Evolutionary conservation across 108 stramenopile genomes (phyloP).

Genomic region (Schizochytrium sp.): DNA sequence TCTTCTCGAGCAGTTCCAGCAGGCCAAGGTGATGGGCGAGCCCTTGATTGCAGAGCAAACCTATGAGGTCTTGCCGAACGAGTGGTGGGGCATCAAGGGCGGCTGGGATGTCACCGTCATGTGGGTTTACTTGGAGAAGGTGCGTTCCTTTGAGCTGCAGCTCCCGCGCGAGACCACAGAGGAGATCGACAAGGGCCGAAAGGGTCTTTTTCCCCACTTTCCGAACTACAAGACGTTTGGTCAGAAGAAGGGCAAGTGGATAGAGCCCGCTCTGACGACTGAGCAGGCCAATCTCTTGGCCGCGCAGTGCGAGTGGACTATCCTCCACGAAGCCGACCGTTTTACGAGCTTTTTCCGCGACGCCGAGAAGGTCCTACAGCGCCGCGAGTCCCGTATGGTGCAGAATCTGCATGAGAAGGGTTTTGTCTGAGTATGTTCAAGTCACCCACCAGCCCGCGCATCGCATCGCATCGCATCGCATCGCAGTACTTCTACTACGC

Average conservation of each 20-base stretch:
- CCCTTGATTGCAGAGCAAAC: neutral
- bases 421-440: neutral
- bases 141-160: neutral
- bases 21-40: neutral
- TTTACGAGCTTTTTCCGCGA: neutral
- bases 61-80: neutral
- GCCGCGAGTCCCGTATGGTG: neutral
- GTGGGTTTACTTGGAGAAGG: neutral
- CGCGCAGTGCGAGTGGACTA: neutral
- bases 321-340: neutral
- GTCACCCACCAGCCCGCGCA: neutral
- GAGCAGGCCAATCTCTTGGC: neutral
- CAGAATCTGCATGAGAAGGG: neutral
- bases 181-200: neutral
- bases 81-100: slow-evolving; percentile 18
- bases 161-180: neutral
- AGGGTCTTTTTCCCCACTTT: neutral
- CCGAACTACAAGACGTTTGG: slow-evolving; percentile 13
- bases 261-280: neutral
- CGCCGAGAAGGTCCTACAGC: neutral
- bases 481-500: too few relatives aligned
- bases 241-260: neutral
- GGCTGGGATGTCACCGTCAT: neutral
- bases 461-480: neutral
- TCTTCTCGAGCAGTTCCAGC: neutral